Base-by-base conservation (phyloP, 225 moss, liverwort and hornwort species). In the Rhytidiadelphus loreus region DNA sequence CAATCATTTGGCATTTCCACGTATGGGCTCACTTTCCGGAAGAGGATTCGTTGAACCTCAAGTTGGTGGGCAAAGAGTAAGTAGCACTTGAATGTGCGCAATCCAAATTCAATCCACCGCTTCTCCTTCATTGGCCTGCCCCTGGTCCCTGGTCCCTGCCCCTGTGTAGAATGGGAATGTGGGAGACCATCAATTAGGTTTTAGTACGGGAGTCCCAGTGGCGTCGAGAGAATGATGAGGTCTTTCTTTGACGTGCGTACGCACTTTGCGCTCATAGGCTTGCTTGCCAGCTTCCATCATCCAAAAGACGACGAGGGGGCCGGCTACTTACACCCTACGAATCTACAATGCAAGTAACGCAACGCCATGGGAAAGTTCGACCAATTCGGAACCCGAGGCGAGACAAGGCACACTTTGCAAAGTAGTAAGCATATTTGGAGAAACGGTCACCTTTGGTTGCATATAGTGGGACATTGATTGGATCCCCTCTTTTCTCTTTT, bases 331-430 rank as follows among this genome's bases (percentile, higher is more conserved):
- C n/a, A n/a, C n/a, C n/a, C n/a, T n/a, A n/a, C n/a, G n/a, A n/a
- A n/a, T n/a, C n/a, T n/a, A n/a, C n/a, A n/a, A 50, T 4, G 52
- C 52, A 52, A 52, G 52, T 16, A 52, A 15, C 5, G 4, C 50
- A 50, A 22, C n/a, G n/a, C 21, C 13, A 22, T 1, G 3, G 22
- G 6, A 77, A 77, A 16, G 55, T 53, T 24, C 0, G 8, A 16
- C 23, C 23, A 25, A 55, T 55, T 25, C 28, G 80, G 41, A 28
- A 12, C 19, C 8, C 3, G 11, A 55, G 4, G n/a, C n/a, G n/a
- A n/a, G n/a, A n/a, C n/a, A n/a, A n/a, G n/a, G 6, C 0, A 2
- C 37, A 77, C 4, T 80, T 41, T 3, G 9, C 25, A 11, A 2
- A 3, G 50, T 13, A 52, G 12, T 9, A 53, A 25, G 25, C 7